Evolutionary conservation across 345 rosid species (phyloP).

Genomic region (Hypericum androsaemum): DNA sequence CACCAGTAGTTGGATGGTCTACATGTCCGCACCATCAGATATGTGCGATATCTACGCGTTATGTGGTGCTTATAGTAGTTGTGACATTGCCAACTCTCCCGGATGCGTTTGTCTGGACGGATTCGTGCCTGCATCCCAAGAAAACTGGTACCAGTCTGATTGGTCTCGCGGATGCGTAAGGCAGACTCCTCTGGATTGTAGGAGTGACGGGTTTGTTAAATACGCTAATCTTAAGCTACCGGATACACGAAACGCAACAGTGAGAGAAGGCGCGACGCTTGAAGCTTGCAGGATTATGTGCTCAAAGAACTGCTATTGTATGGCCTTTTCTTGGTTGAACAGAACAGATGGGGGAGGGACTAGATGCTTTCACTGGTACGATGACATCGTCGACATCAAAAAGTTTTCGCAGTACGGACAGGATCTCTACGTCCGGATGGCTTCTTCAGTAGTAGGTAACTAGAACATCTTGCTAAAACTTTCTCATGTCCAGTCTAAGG

Average conservation of each 20-base stretch:
- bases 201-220: conserved; percentile 7
- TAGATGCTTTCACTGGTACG: conserved; percentile 14
- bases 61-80: conserved; percentile 14
- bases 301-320: conserved; percentile 13
- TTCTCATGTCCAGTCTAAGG: too few species aligned
- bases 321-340: conserved; percentile 6
- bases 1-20: not conserved
- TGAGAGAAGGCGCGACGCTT: conserved; percentile 3
- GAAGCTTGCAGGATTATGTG: conserved; percentile 8
- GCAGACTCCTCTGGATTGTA: conserved; percentile 1
- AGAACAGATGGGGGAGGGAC: conserved; percentile 2
- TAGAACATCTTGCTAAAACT: too few species aligned
- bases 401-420: not conserved
- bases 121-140: conserved; percentile 9
- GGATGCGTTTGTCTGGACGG: conserved; percentile 6
- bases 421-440: conserved; percentile 4
- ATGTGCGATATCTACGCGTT: not conserved
- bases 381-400: conserved; percentile 11
- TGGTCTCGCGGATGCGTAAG: conserved; percentile 10
- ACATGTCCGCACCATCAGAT: not conserved
- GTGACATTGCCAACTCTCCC: not conserved
- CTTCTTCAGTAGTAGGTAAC: conserved; percentile 1
- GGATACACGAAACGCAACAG: conserved; percentile 8
- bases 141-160: not conserved
- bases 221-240: conserved; percentile 4